Evolutionary conservation across 257 asterid genomes (phyloP), one percentile per base, ranked within the genome.

Genomic region (Rehmannia glutinosa): DNA sequence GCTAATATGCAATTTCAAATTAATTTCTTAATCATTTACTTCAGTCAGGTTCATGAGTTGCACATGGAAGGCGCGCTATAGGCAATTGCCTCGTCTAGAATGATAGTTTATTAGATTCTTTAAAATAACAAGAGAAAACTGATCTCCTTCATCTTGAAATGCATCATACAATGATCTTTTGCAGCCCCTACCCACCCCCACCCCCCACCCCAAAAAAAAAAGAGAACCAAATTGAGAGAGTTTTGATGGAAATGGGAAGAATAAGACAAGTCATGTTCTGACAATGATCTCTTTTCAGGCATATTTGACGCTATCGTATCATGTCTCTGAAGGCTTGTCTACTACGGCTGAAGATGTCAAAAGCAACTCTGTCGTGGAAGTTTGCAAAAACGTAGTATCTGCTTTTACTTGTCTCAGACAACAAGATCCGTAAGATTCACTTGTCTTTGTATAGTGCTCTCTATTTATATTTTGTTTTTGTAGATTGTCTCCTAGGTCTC

Each of bases 401-500:
- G 96, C 92, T 77, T 85, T 87, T 75, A 73, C 85, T 45, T 74
- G 84, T 77, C 87, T 92, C 76, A 75, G 64, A 85, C 76, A 71
- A 73, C 90, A 83, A 78, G 78, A 82, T 57, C 66, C 69, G 98
- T 89, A 83, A 85, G 95, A 68, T 68, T 73, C 55, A 57, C 64
- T 56, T 23, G 61, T 5, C 52, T 33, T 43, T 16, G 1, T 17
- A 4, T 15, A 45, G 32, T 69, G 24, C 64, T 57, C 62, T 55
- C 45, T n/a, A n/a, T n/a, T n/a, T n/a, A 4, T 41, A 52, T 62
- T 38, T 20, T 21, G 7, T 52, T 27, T 63, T 47, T 71, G 33
- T 21, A 36, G 54, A 54, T 33, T 54, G 16, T 36, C 39, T 45
- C 33, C 17, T 27, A 39, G 20, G 43, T 63, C 8, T 73, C n/a